These are phyloP conservation scores for Fusarium buharicum DNA, from an alignment of 2,329 filamentous ascomycete genomes.

Conservation along the genomic window DNA sequence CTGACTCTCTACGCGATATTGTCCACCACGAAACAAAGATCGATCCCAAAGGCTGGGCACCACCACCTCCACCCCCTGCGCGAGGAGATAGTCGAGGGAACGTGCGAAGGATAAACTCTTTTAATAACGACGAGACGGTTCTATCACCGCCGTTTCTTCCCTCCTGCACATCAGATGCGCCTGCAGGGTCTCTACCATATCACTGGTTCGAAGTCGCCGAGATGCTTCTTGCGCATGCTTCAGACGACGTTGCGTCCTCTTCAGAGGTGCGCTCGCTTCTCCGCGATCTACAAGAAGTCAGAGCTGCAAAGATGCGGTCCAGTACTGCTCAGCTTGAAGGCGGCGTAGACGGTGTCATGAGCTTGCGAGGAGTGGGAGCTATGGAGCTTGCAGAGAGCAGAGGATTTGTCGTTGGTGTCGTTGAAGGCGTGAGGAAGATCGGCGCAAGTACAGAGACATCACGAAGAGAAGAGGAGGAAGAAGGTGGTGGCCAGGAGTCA, in stretches of 20 bases:
- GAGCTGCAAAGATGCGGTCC: slow-evolving; percentile 87
- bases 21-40: slow-evolving; percentile 82
- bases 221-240: slow-evolving; percentile 84
- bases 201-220: slow-evolving; percentile 96
- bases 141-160: slow-evolving; percentile 81
- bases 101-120: slow-evolving; percentile 50
- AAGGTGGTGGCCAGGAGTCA: slow-evolving; percentile 67
- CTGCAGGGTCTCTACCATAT: slow-evolving; percentile 80
- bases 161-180: slow-evolving; percentile 75
- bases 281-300: slow-evolving; percentile 84
- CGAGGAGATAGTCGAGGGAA: slow-evolving; percentile 60
- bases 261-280: slow-evolving; percentile 80
- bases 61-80: slow-evolving; percentile 74
- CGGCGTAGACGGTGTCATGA: slow-evolving; percentile 76
- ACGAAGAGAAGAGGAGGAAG: slow-evolving; percentile 80
- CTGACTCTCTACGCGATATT: slow-evolving; percentile 78
- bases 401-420: slow-evolving; percentile 83
- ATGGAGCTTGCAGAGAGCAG: slow-evolving; percentile 93
- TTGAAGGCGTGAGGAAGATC: slow-evolving; percentile 87
- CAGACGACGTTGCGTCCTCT: slow-evolving; percentile 80
- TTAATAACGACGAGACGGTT: slow-evolving; percentile 46
- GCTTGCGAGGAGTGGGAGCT: slow-evolving; percentile 79
- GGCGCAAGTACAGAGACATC: slow-evolving; percentile 82
- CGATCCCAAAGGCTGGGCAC: slow-evolving; percentile 77
- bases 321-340: slow-evolving; percentile 78